These are phyloP conservation scores for Drechslerella coelobrocha DNA, from an alignment of 2,329 filamentous ascomycete genomes.

Conservation along the genomic window DNA sequence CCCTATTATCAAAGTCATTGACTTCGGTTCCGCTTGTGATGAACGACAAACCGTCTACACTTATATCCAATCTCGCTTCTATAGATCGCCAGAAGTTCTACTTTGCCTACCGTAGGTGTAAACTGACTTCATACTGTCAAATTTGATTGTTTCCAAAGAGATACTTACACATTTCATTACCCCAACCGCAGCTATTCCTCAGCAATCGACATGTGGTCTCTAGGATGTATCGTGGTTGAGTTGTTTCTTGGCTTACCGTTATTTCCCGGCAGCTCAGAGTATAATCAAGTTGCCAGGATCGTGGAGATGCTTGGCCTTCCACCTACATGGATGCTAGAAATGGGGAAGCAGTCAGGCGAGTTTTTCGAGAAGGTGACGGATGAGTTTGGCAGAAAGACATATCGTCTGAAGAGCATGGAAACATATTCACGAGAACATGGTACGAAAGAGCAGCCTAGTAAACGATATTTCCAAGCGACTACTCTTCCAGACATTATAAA, in stretches of 20 bases:
- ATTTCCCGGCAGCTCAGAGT: constrained; percentile 96
- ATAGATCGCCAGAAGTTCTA: constrained; percentile 93
- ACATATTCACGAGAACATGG: constrained; percentile 95
- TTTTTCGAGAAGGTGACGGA: constrained; percentile 95
- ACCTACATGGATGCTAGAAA: constrained; percentile 98
- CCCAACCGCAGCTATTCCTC: constrained; percentile 75
- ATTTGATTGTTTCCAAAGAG: constrained; percentile 8
- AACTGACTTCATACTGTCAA: background rate
- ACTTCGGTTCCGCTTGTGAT: constrained; percentile 97
- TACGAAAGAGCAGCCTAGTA: constrained; percentile 98
- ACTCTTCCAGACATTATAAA: constrained; percentile 97
- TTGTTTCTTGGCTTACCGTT: constrained; percentile 91
- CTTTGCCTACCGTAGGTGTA: constrained; percentile 77
- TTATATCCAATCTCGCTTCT: constrained; percentile 98
- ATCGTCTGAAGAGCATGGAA: constrained; percentile 95
- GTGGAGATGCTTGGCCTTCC: constrained; percentile 97
- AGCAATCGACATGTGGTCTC: constrained; percentile 99
- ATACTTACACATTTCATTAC: constrained; percentile 50
- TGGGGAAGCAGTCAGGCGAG: constrained; percentile 95
- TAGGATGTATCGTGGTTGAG: constrained; percentile 97
- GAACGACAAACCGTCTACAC: constrained; percentile 98
- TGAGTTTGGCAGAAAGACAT: constrained; percentile 88
- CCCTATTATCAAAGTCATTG: constrained; percentile 99
- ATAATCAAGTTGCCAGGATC: constrained; percentile 96
- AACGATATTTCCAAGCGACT: constrained; percentile 97